Percentiles rank a stretch among this genome's conserved stretches.
Conservation (phyloP, 192 early-diverging fungal species). For the Backusella australiensis region DNA sequence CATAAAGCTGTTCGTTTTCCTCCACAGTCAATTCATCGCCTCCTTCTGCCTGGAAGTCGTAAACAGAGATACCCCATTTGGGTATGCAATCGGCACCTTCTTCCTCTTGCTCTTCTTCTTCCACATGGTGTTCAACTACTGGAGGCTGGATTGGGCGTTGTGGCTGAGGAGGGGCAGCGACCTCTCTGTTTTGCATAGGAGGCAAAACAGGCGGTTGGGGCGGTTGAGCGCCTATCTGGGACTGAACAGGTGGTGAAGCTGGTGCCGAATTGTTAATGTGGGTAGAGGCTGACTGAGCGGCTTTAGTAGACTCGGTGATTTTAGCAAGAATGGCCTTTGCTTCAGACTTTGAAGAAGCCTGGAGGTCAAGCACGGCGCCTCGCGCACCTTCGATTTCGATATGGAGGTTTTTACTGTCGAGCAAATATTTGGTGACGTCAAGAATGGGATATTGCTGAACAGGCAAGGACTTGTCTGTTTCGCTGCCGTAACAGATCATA, state of each 20-base stretch:
- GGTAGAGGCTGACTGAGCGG: conserved; percentile 34
- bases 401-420: conserved; percentile 63
- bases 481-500: conserved; percentile 59
- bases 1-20: conserved; percentile 80
- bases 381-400: conserved; percentile 58
- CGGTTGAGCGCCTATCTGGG: neutral
- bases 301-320: conserved; percentile 57
- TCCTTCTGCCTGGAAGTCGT: conserved; percentile 80
- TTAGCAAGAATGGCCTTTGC: conserved; percentile 66
- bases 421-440: conserved; percentile 57
- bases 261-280: conserved; percentile 8
- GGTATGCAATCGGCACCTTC: conserved; percentile 20
- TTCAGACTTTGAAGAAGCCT: conserved; percentile 59
- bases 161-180: neutral
- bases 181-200: neutral
- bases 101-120: conserved; percentile 31
- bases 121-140: conserved; percentile 25
- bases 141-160: neutral
- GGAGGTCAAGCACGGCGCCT: conserved; percentile 60
- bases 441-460: conserved; percentile 57
- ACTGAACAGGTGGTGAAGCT: conserved; percentile 19
- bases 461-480: conserved; percentile 57
- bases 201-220: conserved; percentile 15
- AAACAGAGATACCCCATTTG: conserved; percentile 56
- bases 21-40: conserved; percentile 85